phyloP scores from a whole-genome alignment of 768 basidiomycete genomes.

The Russula abietina region DNA sequence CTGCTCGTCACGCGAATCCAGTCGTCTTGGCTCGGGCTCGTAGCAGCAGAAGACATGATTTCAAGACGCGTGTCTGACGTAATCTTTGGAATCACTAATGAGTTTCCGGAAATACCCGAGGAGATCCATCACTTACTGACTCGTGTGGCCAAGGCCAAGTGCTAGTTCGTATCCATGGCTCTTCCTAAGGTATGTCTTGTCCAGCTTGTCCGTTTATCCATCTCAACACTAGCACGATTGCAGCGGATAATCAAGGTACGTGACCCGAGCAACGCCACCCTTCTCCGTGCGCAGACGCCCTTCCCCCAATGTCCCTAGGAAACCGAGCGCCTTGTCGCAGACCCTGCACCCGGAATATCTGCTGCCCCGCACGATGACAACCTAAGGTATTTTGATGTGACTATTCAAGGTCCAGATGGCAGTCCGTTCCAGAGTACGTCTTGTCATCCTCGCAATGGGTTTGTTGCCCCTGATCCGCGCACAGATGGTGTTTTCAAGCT shows the following conservation, averaged over 20 bases:
- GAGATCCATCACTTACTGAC: neutral
- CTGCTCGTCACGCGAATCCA: slow-evolving; percentile 75
- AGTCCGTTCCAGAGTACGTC: slow-evolving; percentile 75
- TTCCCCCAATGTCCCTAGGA: slow-evolving; percentile 53
- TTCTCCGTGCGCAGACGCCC: neutral
- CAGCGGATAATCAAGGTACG: slow-evolving; percentile 51
- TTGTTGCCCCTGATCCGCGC: neutral
- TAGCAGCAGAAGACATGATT: neutral
- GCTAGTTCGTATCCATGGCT: slow-evolving; percentile 34
- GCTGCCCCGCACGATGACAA: slow-evolving; percentile 96
- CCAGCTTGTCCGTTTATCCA: neutral
- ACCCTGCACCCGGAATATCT: slow-evolving; percentile 97
- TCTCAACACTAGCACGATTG: slow-evolving; percentile 21
- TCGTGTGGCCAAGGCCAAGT: neutral
- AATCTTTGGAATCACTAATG: neutral
- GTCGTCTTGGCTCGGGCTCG: slow-evolving; percentile 36
- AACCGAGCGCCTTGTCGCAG: slow-evolving; percentile 92
- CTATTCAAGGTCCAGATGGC: slow-evolving; percentile 89
- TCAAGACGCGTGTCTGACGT: neutral
- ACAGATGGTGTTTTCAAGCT: slow-evolving; percentile 88
- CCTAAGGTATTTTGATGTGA: slow-evolving; percentile 96
- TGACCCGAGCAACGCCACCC: neutral
- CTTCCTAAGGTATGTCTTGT: slow-evolving; percentile 45
- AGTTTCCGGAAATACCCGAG: slow-evolving; percentile 4
- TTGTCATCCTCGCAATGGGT: neutral